A percentile compares a stretch with the other conserved stretches of the same genome.
phyloP scores from a whole-genome alignment of 2,329 filamentous ascomycete genomes.

The Botryotinia calthae region DNA sequence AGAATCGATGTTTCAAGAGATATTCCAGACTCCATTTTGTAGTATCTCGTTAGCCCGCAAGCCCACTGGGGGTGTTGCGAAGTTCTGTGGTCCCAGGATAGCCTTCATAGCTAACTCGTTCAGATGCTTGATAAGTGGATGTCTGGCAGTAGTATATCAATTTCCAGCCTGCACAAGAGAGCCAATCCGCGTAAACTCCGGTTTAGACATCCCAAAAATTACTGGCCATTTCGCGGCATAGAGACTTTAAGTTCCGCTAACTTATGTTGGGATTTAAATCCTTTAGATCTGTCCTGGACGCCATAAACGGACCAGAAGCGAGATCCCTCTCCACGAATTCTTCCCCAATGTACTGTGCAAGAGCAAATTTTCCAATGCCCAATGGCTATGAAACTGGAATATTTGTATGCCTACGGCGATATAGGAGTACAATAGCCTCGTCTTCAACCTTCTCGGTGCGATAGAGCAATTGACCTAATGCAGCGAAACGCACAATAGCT shows the following conservation, averaged over 20 bases:
- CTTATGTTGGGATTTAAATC: slow-evolving; percentile 34
- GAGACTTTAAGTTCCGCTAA: slow-evolving; percentile 18
- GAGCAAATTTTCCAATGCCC: background rate
- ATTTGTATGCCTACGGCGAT: slow-evolving; percentile 27
- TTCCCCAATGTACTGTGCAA: slow-evolving; percentile 42
- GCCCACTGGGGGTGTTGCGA: no score
- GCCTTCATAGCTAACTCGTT: no score
- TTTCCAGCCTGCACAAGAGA: background rate
- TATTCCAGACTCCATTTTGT: no score
- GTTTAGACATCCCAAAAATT: slow-evolving; percentile 24
- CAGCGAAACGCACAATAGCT: slow-evolving; percentile 26
- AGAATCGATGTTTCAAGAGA: no score
- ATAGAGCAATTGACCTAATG: slow-evolving; percentile 37
- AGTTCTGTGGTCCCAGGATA: no score
- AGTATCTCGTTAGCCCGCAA: no score
- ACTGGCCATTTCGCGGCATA: slow-evolving; percentile 26
- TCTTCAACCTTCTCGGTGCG: slow-evolving; percentile 31
- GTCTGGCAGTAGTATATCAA: no score
- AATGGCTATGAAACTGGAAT: slow-evolving; percentile 32
- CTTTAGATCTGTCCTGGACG: slow-evolving; percentile 30
- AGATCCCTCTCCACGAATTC: slow-evolving; percentile 32
- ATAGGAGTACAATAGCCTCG: slow-evolving; percentile 34
- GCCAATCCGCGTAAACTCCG: slow-evolving; percentile 25
- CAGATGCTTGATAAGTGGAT: no score
- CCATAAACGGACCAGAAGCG: slow-evolving; percentile 34